Evolutionary conservation across 2,329 filamentous ascomycete genomes (phyloP), one percentile per base, ranked within the genome.

Genomic region (Cladosporium phlei): DNA sequence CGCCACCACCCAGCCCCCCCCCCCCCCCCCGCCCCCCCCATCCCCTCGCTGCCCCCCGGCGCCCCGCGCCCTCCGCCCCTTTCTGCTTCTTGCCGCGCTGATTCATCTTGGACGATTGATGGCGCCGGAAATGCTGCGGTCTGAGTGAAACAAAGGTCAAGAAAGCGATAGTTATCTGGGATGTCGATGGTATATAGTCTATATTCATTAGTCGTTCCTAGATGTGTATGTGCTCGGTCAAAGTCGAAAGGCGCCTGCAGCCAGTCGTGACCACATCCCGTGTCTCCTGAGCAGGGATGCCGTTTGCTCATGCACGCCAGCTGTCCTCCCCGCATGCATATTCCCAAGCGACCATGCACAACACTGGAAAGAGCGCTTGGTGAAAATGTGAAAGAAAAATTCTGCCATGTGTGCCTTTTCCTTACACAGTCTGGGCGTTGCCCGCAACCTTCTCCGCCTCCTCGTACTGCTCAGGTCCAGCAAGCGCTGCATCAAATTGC

Each of bases 401-500:
- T 21, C 19, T 12, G 5, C 27, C 20, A 14, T 38, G 35, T 24
- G n/a, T 22, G 21, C 21, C n/a, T 22, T 38, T 25, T 10, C 21
- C 35, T 21, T 14, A 21, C 3, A 38, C 35, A 27, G 22, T 10
- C 14, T 38, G 35, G 17, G 35, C 35, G 16, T 22, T 38, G 16
- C 21, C 19, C 9, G 35, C 35, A 22, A 25, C 27, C 35, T 38
- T 38, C 22, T 38, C 35, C n/a, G 21, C 35, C 9, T 25, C 11
- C 24, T 25, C 24, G 24, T 25, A 25, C 24, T 25, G 24, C 24
- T 25, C 24, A 25, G 24, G 24, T 11, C 24, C 24, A 6, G 24
- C 24, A 25, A 25, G 24, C 11, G 25, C 46, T 3, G 56, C 52
- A n/a, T 45, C 32, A 55, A 80, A 80, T 7, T 72, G 68, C 58